These are phyloP conservation scores for Skeletonema tropicum DNA, from an alignment of 108 stramenopile genomes.

Conservation along the genomic window DNA sequence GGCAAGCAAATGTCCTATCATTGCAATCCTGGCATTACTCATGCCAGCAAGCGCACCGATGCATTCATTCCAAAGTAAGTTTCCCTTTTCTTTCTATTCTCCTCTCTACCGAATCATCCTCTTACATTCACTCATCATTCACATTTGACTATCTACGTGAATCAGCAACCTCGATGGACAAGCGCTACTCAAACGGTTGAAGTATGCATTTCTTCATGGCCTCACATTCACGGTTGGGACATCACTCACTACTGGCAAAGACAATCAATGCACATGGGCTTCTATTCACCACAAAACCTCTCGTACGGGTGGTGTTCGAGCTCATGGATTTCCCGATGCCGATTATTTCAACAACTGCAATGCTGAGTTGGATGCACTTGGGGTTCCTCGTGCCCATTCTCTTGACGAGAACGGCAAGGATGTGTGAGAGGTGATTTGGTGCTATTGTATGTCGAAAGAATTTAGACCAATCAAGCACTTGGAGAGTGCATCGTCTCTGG, in stretches of 20 bases:
- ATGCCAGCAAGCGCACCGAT: no score
- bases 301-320: slow-evolving; percentile 22
- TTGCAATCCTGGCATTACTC: no score
- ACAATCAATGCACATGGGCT: slow-evolving; percentile 50
- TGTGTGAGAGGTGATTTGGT: no score
- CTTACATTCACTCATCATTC: no score
- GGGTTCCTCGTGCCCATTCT: slow-evolving; percentile 38
- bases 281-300: slow-evolving; percentile 68
- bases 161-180: slow-evolving; percentile 21
- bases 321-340: slow-evolving; percentile 61
- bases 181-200: slow-evolving; percentile 48
- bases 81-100: background rate
- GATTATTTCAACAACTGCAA: slow-evolving; percentile 54
- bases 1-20: no score
- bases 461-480: no score
- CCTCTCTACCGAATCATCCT: background rate
- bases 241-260: slow-evolving; percentile 41
- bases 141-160: background rate
- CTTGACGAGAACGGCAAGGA: slow-evolving; percentile 13
- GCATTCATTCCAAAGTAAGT: background rate
- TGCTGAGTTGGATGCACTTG: slow-evolving; percentile 45
- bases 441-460: no score
- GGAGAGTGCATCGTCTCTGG: no score
- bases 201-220: slow-evolving; percentile 57
- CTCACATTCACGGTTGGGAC: slow-evolving; percentile 63